phyloP scores from a whole-genome alignment of 208 protist genomes.

The Leishmania lainsoni region DNA sequence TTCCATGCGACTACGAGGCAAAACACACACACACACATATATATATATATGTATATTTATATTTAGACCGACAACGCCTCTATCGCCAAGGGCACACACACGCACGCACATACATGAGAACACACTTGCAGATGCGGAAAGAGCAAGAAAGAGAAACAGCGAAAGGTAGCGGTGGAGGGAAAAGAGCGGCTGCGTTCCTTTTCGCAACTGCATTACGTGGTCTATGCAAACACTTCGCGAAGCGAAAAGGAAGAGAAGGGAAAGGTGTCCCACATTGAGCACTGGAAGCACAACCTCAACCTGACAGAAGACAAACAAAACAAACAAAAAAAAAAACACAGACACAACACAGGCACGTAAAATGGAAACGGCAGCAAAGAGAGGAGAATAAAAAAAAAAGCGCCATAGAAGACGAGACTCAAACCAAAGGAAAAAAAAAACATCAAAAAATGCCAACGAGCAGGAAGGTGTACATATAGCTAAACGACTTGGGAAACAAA shows the following conservation, averaged over 20 bases:
- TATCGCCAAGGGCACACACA: neutral
- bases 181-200: neutral
- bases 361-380: too few species aligned
- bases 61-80: neutral
- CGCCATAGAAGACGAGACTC: too few species aligned
- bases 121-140: neutral
- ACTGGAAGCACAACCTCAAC: neutral
- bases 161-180: neutral
- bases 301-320: neutral
- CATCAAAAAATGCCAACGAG: too few species aligned
- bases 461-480: too few species aligned
- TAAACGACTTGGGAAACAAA: neutral
- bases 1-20: neutral
- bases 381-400: too few species aligned
- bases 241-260: neutral
- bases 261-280: neutral
- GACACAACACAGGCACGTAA: too few species aligned
- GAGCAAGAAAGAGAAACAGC: slow-evolving; percentile 1
- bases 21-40: neutral
- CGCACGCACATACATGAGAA: neutral
- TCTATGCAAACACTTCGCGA: neutral
- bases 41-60: too few species aligned
- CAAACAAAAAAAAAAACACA: neutral
- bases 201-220: neutral
- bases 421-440: neutral